Base-by-base conservation (phyloP, 257 asterid species). In the Nicotiana tomentosiformis region DNA sequence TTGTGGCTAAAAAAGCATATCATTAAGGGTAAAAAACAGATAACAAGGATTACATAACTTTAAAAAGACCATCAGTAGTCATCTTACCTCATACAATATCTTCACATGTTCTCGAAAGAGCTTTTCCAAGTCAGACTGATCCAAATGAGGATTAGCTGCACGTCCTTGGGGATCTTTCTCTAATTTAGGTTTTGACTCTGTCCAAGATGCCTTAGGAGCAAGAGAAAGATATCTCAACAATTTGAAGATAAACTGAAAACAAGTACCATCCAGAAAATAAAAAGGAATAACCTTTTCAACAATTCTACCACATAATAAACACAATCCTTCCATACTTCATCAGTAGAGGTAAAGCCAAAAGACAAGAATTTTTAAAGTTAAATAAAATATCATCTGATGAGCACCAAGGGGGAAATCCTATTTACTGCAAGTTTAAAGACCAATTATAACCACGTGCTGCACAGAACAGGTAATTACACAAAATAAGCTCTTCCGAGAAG, bases 131-230 rank as follows among this genome's bases (percentile, higher is more conserved):
- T 96, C 98, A 15, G 97, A 91, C 84, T 90, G 97, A 84, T 94
- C 98, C 80, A 96, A 87, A 74, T 90, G 91, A 61, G 97, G 94
- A 90, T 96, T 92, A 72, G 91, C 93, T 11, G 91, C 90, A 85
- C 99, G 99, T 64, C 97, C 92, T 90, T 96, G 99, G 84, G 99
- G 97, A 87, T 96, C 99, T 93, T 92, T 94, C 86, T 94, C 99
- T 93, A 96, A 82, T 91, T 94, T 96, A 37, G 94, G 83, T 90
- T 91, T 96, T 69, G 97, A 90, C 83, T 94, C 98, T 65, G 98
- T 92, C 98, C 98, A 96, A 85, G 98, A 91, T 49, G 99, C 98
- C 99, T 96, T 77, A 37, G 49, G 77, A 83, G 66, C 77, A 87
- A 84, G 23, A 70, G 67, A 81, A 84, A 20, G 26, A 76, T 51